Evolutionary conservation across 495 filamentous ascomycete species (phyloP).

Genomic region (Neurospora sp.): DNA sequence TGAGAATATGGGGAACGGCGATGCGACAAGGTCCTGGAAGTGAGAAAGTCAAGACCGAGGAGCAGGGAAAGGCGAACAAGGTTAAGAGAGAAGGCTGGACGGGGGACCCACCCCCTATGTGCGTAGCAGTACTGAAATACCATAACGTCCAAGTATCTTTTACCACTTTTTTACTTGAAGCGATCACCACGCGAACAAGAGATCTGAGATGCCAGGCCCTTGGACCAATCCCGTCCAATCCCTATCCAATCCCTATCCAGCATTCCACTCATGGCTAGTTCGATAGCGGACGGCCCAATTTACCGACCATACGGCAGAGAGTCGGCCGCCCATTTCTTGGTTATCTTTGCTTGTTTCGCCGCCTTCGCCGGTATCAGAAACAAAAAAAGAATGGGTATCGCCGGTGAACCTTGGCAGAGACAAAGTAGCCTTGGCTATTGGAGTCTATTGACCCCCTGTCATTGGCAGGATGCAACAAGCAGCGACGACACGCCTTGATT

Average conservation of each 20-base stretch:
- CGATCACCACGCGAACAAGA: background rate
- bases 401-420: background rate
- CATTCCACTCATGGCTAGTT: background rate
- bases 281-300: background rate
- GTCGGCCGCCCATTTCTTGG: background rate
- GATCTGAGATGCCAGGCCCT: background rate
- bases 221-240: background rate
- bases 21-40: background rate
- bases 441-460: background rate
- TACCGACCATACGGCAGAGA: background rate
- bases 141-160: background rate
- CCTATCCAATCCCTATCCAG: too few species aligned
- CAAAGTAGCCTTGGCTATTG: too few species aligned
- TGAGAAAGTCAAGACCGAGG: background rate
- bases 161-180: background rate
- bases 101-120: background rate
- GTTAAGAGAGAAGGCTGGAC: background rate
- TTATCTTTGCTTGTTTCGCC: background rate
- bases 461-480: background rate
- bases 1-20: background rate
- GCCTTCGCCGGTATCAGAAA: background rate
- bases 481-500: background rate
- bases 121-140: background rate
- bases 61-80: background rate
- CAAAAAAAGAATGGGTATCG: background rate